Conservation (phyloP, 805 yeast species). For the Lipomyces kockii region DNA sequence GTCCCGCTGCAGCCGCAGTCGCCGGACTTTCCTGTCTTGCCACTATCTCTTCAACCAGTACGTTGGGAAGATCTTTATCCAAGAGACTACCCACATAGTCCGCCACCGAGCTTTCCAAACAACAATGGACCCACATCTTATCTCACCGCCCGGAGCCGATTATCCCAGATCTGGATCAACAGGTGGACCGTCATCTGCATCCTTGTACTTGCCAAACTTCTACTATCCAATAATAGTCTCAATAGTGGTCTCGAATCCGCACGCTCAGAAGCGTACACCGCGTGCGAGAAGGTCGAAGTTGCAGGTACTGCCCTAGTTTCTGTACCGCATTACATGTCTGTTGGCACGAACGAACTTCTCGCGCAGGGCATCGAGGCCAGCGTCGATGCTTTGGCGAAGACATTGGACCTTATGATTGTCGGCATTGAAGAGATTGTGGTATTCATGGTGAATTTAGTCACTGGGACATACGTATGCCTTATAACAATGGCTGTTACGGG, state of each 20-base stretch:
- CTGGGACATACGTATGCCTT: conserved; percentile 89
- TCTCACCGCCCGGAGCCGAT: conserved; percentile 43
- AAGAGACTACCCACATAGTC: conserved; percentile 16
- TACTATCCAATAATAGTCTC: conserved; percentile 59
- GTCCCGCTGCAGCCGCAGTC: background rate
- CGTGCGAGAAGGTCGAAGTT: conserved; percentile 57
- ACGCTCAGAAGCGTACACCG: conserved; percentile 47
- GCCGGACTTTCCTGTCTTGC: conserved; percentile 6
- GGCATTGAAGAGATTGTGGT: conserved; percentile 63
- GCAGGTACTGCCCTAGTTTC: conserved; percentile 45
- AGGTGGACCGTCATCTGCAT: conserved; percentile 61
- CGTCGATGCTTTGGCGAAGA: conserved; percentile 52
- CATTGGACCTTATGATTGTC: conserved; percentile 55
- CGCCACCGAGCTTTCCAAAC: conserved; percentile 32
- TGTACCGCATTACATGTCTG: conserved; percentile 62
- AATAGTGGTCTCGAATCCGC: conserved; percentile 50
- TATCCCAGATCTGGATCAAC: conserved; percentile 54
- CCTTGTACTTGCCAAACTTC: conserved; percentile 63
- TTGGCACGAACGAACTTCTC: conserved; percentile 58
- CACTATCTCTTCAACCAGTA: conserved; percentile 12
- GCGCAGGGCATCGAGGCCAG: conserved; percentile 54
- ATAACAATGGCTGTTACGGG: conserved; percentile 75
- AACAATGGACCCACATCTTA: conserved; percentile 37
- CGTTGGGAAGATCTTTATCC: conserved; percentile 36
- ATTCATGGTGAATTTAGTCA: conserved; percentile 69